phyloP scores from a whole-genome alignment of 345 rosid genomes.

The Gynandropsis gynandra region DNA sequence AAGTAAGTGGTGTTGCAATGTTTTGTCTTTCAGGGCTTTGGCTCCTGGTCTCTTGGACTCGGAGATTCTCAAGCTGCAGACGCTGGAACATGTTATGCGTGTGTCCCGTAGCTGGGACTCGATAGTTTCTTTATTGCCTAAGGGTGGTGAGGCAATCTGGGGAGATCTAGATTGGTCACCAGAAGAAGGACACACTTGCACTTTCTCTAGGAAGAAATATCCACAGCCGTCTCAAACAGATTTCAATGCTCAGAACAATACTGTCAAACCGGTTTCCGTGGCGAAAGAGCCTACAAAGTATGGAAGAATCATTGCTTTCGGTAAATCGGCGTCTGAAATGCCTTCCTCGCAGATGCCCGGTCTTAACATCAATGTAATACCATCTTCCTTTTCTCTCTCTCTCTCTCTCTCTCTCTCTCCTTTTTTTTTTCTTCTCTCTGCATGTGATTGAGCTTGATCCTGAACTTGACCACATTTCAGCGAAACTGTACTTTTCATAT shows the following conservation, averaged over 20 bases:
- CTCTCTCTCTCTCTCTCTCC: too few relatives aligned
- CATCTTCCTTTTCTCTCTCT: background rate
- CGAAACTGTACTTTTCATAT: background rate
- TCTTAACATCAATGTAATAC: conserved; percentile 10
- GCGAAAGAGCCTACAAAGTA: conserved; percentile 37
- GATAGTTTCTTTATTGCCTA: conserved; percentile 50
- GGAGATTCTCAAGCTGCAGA: conserved; percentile 47
- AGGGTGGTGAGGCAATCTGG: conserved; percentile 79
- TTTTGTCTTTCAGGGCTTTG: conserved; percentile 39
- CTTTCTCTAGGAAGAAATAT: conserved; percentile 30
- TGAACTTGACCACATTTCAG: background rate
- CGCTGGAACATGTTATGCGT: conserved; percentile 49
- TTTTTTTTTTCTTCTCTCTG: too few relatives aligned
- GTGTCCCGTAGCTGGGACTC: conserved; percentile 76
- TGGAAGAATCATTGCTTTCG: conserved; percentile 63
- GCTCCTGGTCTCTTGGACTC: conserved; percentile 44
- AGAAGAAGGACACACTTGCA: conserved; percentile 44
- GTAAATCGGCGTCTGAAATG: conserved; percentile 38
- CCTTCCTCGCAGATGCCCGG: conserved; percentile 40
- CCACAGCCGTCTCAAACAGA: conserved; percentile 18
- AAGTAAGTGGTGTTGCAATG: background rate
- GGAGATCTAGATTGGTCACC: conserved; percentile 55
- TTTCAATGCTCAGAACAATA: conserved; percentile 25
- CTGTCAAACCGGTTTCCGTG: conserved; percentile 23
- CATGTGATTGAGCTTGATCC: background rate